phyloP scores from a whole-genome alignment of 1,284 basidiomycete genomes.

The Termitomyces sp. region DNA sequence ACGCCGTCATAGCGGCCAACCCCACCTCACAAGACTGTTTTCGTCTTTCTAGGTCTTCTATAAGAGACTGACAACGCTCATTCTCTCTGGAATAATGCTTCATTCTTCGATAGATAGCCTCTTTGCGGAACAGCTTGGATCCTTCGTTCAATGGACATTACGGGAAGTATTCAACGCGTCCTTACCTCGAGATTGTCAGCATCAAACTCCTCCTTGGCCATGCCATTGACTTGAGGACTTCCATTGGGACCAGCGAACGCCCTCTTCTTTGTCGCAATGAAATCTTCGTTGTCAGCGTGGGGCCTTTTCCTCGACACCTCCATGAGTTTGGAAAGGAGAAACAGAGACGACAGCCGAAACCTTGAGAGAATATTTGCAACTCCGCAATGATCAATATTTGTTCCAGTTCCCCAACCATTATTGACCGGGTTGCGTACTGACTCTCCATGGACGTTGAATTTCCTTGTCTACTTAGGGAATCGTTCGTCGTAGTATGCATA shows the following conservation, averaged over 20 bases:
- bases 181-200: slow-evolving; percentile 69
- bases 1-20: slow-evolving; percentile 79
- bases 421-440: not conserved
- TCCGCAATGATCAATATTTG: slow-evolving; percentile 32
- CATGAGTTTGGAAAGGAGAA: slow-evolving; percentile 40
- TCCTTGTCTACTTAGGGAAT: not conserved
- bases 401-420: not conserved
- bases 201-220: slow-evolving; percentile 45
- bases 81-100: slow-evolving; percentile 83
- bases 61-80: slow-evolving; percentile 62
- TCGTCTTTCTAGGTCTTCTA: slow-evolving; percentile 70
- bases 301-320: slow-evolving; percentile 67
- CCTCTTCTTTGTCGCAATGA: slow-evolving; percentile 58
- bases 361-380: slow-evolving; percentile 28
- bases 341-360: slow-evolving; percentile 18
- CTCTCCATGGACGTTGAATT: not conserved
- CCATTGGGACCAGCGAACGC: slow-evolving; percentile 51
- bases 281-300: slow-evolving; percentile 49
- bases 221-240: slow-evolving; percentile 59
- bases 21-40: slow-evolving; percentile 74
- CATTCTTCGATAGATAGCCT: slow-evolving; percentile 91
- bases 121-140: slow-evolving; percentile 73
- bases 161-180: slow-evolving; percentile 15
- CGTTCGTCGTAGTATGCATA: not conserved
- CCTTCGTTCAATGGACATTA: slow-evolving; percentile 17